Conservation (phyloP, 208 protist species). For the Crithidia mellificae region DNA sequence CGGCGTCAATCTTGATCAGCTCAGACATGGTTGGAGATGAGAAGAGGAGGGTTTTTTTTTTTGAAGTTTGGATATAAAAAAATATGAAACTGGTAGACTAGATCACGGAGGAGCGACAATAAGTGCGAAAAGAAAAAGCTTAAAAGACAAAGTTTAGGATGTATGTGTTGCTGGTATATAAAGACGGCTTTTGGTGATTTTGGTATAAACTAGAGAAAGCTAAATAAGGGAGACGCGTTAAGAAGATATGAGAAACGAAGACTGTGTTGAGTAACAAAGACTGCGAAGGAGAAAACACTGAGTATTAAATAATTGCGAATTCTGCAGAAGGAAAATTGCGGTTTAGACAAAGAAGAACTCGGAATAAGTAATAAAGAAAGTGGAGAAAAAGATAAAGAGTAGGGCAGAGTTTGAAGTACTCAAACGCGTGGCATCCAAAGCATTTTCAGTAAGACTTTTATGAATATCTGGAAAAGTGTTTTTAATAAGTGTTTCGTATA, state of each 20-base stretch:
- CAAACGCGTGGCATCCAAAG: too few species aligned
- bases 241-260: not conserved
- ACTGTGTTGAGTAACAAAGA: too few species aligned
- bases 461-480: too few species aligned
- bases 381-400: too few species aligned
- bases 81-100: not conserved
- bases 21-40: slow-evolving; percentile 31
- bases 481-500: too few species aligned
- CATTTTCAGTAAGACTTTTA: too few species aligned
- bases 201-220: not conserved
- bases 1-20: slow-evolving; percentile 60
- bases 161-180: not conserved
- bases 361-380: not conserved
- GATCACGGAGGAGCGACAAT: not conserved
- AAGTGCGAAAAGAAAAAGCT: not conserved
- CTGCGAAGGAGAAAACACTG: too few species aligned
- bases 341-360: too few species aligned
- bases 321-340: too few species aligned
- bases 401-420: not conserved
- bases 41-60: slow-evolving; percentile 4
- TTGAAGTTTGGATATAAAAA: not conserved
- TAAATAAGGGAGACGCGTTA: not conserved
- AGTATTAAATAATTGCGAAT: too few species aligned
- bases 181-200: not conserved
- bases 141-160: not conserved